Evolutionary conservation across 805 yeast genomes (phyloP), one percentile per base, ranked within the genome.

Genomic region (Cyberlindnera subsufficiens): DNA sequence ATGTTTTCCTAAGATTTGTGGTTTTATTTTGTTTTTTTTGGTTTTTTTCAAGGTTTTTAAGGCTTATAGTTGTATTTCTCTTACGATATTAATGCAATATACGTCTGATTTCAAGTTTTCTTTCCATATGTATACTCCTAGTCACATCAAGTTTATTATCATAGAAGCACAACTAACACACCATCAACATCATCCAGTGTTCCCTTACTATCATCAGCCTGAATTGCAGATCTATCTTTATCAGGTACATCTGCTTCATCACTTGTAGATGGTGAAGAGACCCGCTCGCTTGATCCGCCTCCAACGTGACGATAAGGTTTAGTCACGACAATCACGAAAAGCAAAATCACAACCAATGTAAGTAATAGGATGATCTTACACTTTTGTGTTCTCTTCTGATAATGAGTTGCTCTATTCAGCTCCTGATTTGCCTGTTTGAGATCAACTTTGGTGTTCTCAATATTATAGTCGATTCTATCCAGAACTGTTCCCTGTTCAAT

Each of bases 401-500:
- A 86, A 14, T 69, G 65, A 36, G 84, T 80, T 0, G 97, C 97
- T 52, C 79, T 73, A 9, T 73, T 69, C 47, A 93, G 67, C 64
- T 93, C 93, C 47, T 78, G 77, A 46, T 86, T 86, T 0, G 97
- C 93, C 32, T 72, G 74, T 55, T 81, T 78, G 45, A 91, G 75
- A 50, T 88, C 84, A 30, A 77, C 77, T 3, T 78, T 82, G n/a
- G 96, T 83, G 46, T 80, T 80, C 47, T 83, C 84, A 45, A 93
- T 66, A 59, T 93, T 93, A 61, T 91, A 93, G 63, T 91, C 99
- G 43, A 93, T 91, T 52, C 97, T 70, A 64, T 93, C 99, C 46
- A 93, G 71, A 35, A 93, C 74, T 0, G 96, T 87, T 1, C 99
- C 99, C 64, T 93, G 99, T 56, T 93, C 98, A 43, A 93, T 84